phyloP scores from a whole-genome alignment of 768 basidiomycete species.

The Terana coerulea region DNA sequence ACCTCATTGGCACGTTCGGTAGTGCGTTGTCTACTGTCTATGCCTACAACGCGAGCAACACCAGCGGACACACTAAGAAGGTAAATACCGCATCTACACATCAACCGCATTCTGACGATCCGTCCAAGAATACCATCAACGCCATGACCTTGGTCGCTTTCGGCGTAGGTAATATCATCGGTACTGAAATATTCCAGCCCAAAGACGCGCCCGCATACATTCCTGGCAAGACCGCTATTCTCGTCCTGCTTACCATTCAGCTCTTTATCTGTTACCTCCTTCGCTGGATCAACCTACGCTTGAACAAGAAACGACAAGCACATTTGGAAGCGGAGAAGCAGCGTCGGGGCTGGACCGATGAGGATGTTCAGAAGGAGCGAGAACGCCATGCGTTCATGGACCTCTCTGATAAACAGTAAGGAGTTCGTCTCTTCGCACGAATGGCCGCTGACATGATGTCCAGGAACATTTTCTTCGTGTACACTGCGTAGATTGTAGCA shows the following conservation, averaged over 20 bases:
- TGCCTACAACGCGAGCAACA: slow-evolving; percentile 64
- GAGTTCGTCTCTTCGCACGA: no score
- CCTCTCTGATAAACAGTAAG: slow-evolving; percentile 60
- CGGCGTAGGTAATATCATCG: slow-evolving; percentile 57
- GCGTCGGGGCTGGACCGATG: slow-evolving; percentile 52
- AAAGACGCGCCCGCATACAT: slow-evolving; percentile 60
- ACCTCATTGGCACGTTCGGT: slow-evolving; percentile 53
- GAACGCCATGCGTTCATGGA: slow-evolving; percentile 62
- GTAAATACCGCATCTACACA: slow-evolving; percentile 13
- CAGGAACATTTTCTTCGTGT: slow-evolving; percentile 59
- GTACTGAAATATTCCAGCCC: slow-evolving; percentile 60
- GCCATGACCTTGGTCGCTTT: slow-evolving; percentile 55
- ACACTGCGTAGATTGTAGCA: slow-evolving; percentile 38
- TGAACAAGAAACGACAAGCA: slow-evolving; percentile 46
- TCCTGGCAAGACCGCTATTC: slow-evolving; percentile 63
- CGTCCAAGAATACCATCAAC: slow-evolving; percentile 50
- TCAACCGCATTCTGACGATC: background rate
- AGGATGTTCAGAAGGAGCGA: slow-evolving; percentile 52
- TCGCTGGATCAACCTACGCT: slow-evolving; percentile 49
- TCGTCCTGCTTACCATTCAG: slow-evolving; percentile 53
- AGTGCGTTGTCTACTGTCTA: slow-evolving; percentile 57
- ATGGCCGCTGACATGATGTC: background rate
- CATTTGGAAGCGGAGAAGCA: slow-evolving; percentile 41
- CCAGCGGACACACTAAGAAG: slow-evolving; percentile 65
- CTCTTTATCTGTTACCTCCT: slow-evolving; percentile 45